Base-by-base conservation (phyloP, 179 eudicot genomes). In the Silene vulgaris region DNA sequence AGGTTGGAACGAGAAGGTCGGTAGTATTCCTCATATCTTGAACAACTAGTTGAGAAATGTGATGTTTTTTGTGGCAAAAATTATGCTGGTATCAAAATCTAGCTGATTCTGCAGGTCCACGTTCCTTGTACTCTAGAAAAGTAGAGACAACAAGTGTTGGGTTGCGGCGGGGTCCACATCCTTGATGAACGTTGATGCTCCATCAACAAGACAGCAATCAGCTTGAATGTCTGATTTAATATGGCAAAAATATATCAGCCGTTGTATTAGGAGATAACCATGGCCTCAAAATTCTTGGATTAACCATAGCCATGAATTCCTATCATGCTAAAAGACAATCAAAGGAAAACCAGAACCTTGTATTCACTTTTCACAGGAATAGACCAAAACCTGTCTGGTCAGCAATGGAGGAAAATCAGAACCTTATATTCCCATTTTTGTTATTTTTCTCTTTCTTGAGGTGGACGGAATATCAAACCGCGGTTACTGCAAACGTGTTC, bases 311-410 rank as follows among this genome's bases (percentile, higher is more conserved):
- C 73, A 76, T 57, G 52, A 28, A 28, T 68, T 23, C 65, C 19
- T 21, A 2, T 16, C 9, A 57, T 16, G 28, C 21, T 65, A 65
- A 65, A 65, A 13, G 69, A 77, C 80, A 75, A 65, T 28, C 16
- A 26, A 21, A 62, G 75, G 48, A 69, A 63, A 26, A 79, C 78
- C 74, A 80, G 67, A 88, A 80, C 90, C 85, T 85, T 84, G 70
- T 52, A 75, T 76, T 69, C 73, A 74, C 80, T 50, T 74, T 78
- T 54, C 68, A 50, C 69, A 35, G 60, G 19, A 73, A 75, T 74
- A 76, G 60, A 13, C 17, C 81, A 71, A 78, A 20, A 26, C 77
- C 61, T 72, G 68, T 17, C 73, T 65, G 71, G 80, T 79, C 78
- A 80, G 80, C 81, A 21, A 32, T 16, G 75, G 59, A 56, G 61